Evolutionary conservation across 2,329 filamentous ascomycete genomes (phyloP), one percentile per base, ranked within the genome.

Genomic region (Dactylellina parvicollis): DNA sequence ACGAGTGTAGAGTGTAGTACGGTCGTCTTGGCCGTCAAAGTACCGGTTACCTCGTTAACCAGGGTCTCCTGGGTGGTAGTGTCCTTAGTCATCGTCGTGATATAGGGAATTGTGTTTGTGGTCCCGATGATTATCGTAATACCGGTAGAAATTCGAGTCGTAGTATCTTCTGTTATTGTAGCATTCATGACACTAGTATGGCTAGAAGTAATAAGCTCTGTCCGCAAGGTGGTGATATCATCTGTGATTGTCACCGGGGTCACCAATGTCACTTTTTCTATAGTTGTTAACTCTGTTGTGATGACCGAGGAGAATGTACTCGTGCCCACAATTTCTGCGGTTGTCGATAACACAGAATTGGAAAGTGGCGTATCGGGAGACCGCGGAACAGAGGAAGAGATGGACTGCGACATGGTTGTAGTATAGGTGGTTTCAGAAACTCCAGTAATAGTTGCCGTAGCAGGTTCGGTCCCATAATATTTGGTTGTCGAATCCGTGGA

Each of bases 391-490:
- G 44, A 50, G 3, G 57, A 42, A 3, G 57, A 62, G 18, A 62
- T 62, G 7, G 34, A 52, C 14, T 32, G 22, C n/a, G 24, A n/a
- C 26, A 52, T 30, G 14, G 57, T 50, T n/a, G 46, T 42, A 10
- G 46, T 40, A 44, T 52, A 52, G 14, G 57, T 42, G 3, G 34
- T 64, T 18, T 36, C 60, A 0, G 60, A 44, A 16, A 64, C 46
- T 3, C 44, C 36, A 8, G 60, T 46, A 9, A 30, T 52, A 40
- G 24, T 34, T 1, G 59, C 42, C 32, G 44, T 44, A 16, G 26
- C 59, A 40, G 28, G 24, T 28, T 54, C 60, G 10, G 60, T 54
- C 16, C 47, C 60, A 24, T 54, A 64, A 18, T 64, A 64, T 2
- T 47, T 54, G 16, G 34, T 54, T 4, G 47, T 64, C 9, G 34